Evolutionary conservation across 208 protist species (phyloP).

Genomic region (Trypanosoma congolense): DNA sequence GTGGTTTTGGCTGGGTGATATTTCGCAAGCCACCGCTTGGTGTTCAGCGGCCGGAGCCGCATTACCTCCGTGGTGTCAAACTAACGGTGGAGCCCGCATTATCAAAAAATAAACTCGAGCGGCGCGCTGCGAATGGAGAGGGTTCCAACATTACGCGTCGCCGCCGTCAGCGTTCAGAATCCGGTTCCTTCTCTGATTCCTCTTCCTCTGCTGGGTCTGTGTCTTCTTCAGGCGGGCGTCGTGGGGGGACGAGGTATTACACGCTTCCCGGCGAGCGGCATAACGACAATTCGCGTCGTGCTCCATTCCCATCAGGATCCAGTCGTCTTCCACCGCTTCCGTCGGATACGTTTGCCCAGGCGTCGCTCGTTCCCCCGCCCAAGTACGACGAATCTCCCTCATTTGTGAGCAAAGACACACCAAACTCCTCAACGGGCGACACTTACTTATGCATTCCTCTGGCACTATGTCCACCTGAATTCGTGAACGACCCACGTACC

Average conservation of each 20-base stretch:
- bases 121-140: too few relatives aligned
- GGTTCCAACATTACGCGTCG: background rate
- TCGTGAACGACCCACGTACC: conserved; percentile 49
- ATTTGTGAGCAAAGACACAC: background rate
- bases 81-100: conserved; percentile 22
- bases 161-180: conserved; percentile 7
- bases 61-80: conserved; percentile 18
- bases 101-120: too few relatives aligned
- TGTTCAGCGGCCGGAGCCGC: conserved; percentile 4
- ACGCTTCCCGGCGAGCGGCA: background rate
- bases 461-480: conserved; percentile 40
- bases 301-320: conserved; percentile 2
- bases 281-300: background rate
- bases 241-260: too few relatives aligned
- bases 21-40: conserved; percentile 17
- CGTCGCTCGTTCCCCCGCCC: background rate
- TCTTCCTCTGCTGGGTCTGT: conserved; percentile 5
- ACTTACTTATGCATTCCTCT: conserved; percentile 63
- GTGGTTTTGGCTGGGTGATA: conserved; percentile 58
- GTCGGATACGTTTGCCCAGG: background rate
- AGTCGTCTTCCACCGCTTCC: conserved; percentile 16
- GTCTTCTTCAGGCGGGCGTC: too few relatives aligned
- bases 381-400: background rate
- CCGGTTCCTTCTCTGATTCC: conserved; percentile 8
- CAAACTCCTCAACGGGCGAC: conserved; percentile 4